A percentile compares a stretch with the other conserved stretches of the same genome.
phyloP scores from a whole-genome alignment of 2,329 filamentous ascomycete genomes.

The Epichloe amarillans region DNA sequence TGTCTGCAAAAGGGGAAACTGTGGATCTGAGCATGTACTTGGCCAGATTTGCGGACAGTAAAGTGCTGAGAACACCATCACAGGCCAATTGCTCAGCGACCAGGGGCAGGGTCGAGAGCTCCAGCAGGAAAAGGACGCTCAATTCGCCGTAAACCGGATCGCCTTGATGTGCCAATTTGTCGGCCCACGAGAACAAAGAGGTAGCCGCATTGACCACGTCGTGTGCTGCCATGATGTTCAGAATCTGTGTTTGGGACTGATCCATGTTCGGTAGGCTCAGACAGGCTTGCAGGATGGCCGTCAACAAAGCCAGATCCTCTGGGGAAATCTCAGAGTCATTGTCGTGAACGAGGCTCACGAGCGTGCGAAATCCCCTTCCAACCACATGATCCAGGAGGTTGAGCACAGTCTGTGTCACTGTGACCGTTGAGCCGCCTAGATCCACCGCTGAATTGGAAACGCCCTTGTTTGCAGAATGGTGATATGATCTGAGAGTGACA shows the following conservation, averaged over 20 bases:
- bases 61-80: constrained; percentile 67
- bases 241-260: constrained; percentile 55
- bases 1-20: constrained; percentile 63
- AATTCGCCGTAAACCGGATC: constrained; percentile 91
- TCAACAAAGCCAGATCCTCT: constrained; percentile 75
- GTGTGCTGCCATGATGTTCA: constrained; percentile 56
- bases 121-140: constrained; percentile 76
- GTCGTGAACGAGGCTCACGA: constrained; percentile 74
- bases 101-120: constrained; percentile 66
- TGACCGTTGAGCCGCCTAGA: constrained; percentile 25
- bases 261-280: constrained; percentile 66
- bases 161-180: constrained; percentile 60
- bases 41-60: constrained; percentile 68
- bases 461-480: constrained; percentile 19
- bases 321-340: constrained; percentile 44
- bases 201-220: constrained; percentile 69
- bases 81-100: constrained; percentile 85
- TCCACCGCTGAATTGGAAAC: constrained; percentile 18
- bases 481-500: constrained; percentile 60
- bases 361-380: constrained; percentile 65
- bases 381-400: constrained; percentile 72
- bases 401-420: constrained; percentile 49
- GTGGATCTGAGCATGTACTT: constrained; percentile 58
- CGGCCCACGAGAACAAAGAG: constrained; percentile 87
- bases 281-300: constrained; percentile 75